phyloP scores from a whole-genome alignment of 345 rosid species.

The Boechera retrofracta region DNA sequence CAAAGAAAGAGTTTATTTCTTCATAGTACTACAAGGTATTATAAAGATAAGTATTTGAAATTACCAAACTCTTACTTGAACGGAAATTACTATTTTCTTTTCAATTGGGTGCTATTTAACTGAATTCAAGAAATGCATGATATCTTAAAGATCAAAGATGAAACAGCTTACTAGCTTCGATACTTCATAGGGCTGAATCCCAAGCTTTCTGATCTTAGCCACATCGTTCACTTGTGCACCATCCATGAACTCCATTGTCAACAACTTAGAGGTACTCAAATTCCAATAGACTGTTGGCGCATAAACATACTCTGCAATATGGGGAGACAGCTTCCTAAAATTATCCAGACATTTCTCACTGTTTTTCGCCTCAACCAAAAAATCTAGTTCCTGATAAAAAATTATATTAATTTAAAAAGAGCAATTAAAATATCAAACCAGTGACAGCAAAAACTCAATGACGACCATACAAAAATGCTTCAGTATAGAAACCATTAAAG shows the following conservation, averaged over 20 bases:
- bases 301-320: slow-evolving; percentile 78
- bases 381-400: slow-evolving; percentile 78
- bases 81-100: not conserved
- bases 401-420: slow-evolving; percentile 1
- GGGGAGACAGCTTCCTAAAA: slow-evolving; percentile 87
- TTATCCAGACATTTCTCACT: slow-evolving; percentile 86
- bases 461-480: slow-evolving; percentile 2
- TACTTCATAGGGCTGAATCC: slow-evolving; percentile 78
- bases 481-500: not conserved
- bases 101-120: not conserved
- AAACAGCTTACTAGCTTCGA: slow-evolving; percentile 72
- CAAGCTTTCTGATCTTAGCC: slow-evolving; percentile 68
- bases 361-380: slow-evolving; percentile 91
- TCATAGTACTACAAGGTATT: not conserved
- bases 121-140: slow-evolving; percentile 26
- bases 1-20: slow-evolving; percentile 21
- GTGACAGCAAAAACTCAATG: not conserved
- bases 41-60: not conserved
- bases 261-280: slow-evolving; percentile 80
- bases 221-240: slow-evolving; percentile 87
- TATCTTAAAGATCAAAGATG: slow-evolving; percentile 18
- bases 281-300: slow-evolving; percentile 86
- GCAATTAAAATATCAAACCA: slow-evolving; percentile 21
- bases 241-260: slow-evolving; percentile 96
- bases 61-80: not conserved